Evolutionary conservation across 768 basidiomycete genomes (phyloP).

Genomic region (Xerocomus potaroensis): DNA sequence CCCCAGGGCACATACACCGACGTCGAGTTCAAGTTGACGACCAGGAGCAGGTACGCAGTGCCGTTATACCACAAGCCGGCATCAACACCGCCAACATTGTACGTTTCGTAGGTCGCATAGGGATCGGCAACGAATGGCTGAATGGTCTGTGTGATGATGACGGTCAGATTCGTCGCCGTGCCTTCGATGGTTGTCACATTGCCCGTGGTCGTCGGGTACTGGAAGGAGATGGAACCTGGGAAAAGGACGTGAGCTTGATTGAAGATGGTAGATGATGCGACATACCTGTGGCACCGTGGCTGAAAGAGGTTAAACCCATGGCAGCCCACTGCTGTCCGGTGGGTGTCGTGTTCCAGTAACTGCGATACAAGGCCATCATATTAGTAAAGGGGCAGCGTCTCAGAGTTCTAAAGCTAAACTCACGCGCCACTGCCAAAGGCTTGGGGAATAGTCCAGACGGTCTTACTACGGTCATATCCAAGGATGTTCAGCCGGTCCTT

Average conservation of each 20-base stretch:
- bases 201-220: slow-evolving; percentile 23
- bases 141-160: slow-evolving; percentile 2
- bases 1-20: slow-evolving; percentile 14
- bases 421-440: slow-evolving; percentile 57
- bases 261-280: neutral
- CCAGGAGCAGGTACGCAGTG: slow-evolving; percentile 21
- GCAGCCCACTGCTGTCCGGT: slow-evolving; percentile 26
- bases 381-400: neutral
- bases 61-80: slow-evolving; percentile 21
- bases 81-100: slow-evolving; percentile 20
- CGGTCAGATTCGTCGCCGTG: slow-evolving; percentile 7
- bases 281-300: slow-evolving; percentile 25
- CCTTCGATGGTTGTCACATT: slow-evolving; percentile 23
- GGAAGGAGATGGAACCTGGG: slow-evolving; percentile 27
- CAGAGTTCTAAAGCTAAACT: neutral
- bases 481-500: slow-evolving; percentile 52
- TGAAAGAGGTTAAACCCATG: slow-evolving; percentile 23
- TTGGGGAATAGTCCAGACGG: slow-evolving; percentile 77
- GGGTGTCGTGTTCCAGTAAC: slow-evolving; percentile 30
- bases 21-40: slow-evolving; percentile 6
- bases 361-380: neutral
- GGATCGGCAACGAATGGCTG: slow-evolving; percentile 23
- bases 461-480: slow-evolving; percentile 61
- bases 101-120: slow-evolving; percentile 2
- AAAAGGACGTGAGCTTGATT: neutral